Base-by-base conservation (phyloP, 352 stramenopile species). In the Phytophthora pistaciae region DNA sequence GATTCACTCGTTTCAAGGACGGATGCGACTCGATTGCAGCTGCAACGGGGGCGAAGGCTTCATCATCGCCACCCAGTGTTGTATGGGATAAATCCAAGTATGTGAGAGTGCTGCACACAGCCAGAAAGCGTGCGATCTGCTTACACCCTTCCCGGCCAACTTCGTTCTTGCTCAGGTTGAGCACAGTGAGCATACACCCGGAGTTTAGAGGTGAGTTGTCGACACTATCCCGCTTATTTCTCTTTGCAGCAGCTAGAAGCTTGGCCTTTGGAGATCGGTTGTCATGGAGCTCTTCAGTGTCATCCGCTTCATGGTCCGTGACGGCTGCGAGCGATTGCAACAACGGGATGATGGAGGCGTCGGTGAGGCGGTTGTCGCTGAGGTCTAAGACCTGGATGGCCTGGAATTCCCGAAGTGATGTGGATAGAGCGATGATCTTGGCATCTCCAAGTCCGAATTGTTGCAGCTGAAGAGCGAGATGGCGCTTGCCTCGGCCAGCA, bases 81-180 rank as follows among this genome's bases (percentile, higher is more conserved):
- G 85, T 84, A 48, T 92, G 74, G 0, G 82, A 91, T 21, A 94
- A 66, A 72, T 94, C 80, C 38, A 94, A 63, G 56, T 84, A 69
- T 1, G 74, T 86, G 3, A 94, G 73, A 23, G 70, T 74, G 1
- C 58, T 69, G 55, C 82, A 92, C 11, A 71, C 58, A 33, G 50
- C 70, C 14, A 94, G 60, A 36, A 94, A 93, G 0, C 64, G 59
- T 3, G 87, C 83, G 49, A 94, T 84, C 53, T 91, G 83, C 7
- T 70, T 31, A 23, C 84, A 92, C 0, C 83, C 85, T 20, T 73
- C 78, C 0, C 78, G 62, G 8, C 87, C 87, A 48, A 94, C 70
- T 25, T 79, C 62, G 69, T 94, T 94, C 54, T 93, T 87, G 64
- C 85, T 94, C 11, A 94, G 53, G 31, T 94, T 91, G 10, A 94